phyloP scores from a whole-genome alignment of 306 rosid species.

The Vachellia collinsii region DNA sequence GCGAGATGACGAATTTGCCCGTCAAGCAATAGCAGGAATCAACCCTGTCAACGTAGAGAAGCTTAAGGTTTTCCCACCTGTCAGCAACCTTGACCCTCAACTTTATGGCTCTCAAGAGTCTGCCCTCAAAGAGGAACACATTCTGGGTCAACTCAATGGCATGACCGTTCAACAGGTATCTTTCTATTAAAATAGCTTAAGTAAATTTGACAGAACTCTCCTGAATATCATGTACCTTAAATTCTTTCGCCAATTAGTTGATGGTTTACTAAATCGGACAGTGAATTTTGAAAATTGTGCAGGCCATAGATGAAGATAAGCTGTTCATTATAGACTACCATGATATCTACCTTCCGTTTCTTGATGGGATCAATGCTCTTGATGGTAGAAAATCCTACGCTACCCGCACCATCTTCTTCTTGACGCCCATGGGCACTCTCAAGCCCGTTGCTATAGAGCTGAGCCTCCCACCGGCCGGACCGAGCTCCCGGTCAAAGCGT shows the following conservation, averaged over 20 bases:
- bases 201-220: too few relatives aligned
- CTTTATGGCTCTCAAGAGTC: conserved; percentile 66
- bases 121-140: conserved; percentile 76
- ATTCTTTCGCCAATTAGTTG: too few relatives aligned
- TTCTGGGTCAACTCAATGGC: conserved; percentile 69
- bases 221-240: too few relatives aligned
- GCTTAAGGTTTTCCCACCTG: conserved; percentile 77
- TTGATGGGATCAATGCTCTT: conserved; percentile 67
- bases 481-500: conserved; percentile 58
- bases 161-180: conserved; percentile 78
- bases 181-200: too few relatives aligned
- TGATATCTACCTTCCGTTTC: conserved; percentile 74
- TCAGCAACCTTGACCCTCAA: conserved; percentile 79
- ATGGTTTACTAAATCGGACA: too few relatives aligned
- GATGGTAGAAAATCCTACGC: conserved; percentile 85
- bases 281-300: not conserved
- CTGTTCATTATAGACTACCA: conserved; percentile 75
- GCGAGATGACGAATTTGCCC: conserved; percentile 85
- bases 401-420: conserved; percentile 72
- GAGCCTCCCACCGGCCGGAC: conserved; percentile 60
- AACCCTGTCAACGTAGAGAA: conserved; percentile 75
- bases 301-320: conserved; percentile 75
- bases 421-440: conserved; percentile 68
- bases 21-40: conserved; percentile 82
- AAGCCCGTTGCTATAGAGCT: conserved; percentile 88